phyloP scores from a whole-genome alignment of 139 green algal species.

The Tetradesmus lagerheimii region DNA sequence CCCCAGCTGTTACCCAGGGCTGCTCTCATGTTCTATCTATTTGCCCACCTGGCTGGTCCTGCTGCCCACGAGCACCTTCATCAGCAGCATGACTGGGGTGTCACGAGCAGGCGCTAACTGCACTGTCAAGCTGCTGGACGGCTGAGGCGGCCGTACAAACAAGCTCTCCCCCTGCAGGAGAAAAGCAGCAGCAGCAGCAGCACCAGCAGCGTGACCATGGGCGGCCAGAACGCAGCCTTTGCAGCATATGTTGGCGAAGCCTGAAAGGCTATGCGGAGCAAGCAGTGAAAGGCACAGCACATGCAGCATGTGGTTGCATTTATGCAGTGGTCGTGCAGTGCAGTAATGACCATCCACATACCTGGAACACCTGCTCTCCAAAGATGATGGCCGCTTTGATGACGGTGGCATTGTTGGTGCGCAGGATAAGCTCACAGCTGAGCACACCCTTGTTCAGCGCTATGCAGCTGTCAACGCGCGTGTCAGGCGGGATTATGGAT shows the following conservation, averaged over 20 bases:
- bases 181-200: conserved; percentile 40
- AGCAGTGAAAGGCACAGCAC: no score
- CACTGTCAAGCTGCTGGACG: conserved; percentile 51
- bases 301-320: no score
- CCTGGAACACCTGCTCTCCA: conserved; percentile 73
- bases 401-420: conserved; percentile 69
- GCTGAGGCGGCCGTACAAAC: conserved; percentile 53
- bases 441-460: conserved; percentile 57
- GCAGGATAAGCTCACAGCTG: conserved; percentile 47
- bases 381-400: conserved; percentile 71
- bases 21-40: no score
- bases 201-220: background rate
- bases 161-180: conserved; percentile 55
- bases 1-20: no score
- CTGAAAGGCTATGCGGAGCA: no score
- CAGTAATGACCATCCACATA: background rate
- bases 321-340: no score
- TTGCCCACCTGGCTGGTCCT: background rate
- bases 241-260: no score
- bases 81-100: conserved; percentile 63
- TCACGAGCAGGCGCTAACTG: conserved; percentile 66
- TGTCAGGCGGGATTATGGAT: conserved; percentile 62
- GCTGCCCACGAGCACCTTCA: conserved; percentile 62
- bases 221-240: background rate
- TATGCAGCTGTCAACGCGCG: conserved; percentile 64